Evolutionary conservation across 305 asterid genomes (phyloP), one percentile per base, ranked within the genome.

Genomic region (Fraxinus latifolia): DNA sequence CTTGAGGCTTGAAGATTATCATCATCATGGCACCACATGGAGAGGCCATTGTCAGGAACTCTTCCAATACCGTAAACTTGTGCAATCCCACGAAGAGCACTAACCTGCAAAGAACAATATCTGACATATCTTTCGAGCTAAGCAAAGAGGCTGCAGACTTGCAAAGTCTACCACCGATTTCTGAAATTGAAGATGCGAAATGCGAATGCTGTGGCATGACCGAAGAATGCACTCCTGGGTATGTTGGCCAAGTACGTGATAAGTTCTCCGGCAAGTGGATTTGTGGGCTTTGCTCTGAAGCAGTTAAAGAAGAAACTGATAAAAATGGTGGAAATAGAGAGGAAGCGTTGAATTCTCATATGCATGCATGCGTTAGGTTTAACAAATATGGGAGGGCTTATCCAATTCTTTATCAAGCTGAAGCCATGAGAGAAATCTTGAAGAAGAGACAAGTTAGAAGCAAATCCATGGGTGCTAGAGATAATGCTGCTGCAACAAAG

Each of bases 191-290:
- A 58, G 87, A 83, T 2, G 90, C 89, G 0, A 87, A 81, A 65
- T 89, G 92, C 60, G 91, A 89, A 77, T 89, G 91, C 9, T 89
- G 92, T 70, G 91, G 91, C 6, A 88, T 87, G 89, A 74, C 77
- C 0, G 92, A 89, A 36, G 92, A 88, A 33, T 89, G 85, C 87
- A 89, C 92, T 2, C 77, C 67, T 0, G 89, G 85, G 83, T 89
- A 89, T 77, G 75, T 88, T 3, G 37, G 80, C 0, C 74, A 77
- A 12, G 83, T 87, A 12, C 82, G 84, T 23, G 83, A 76, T 5
- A 81, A 83, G 79, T 86, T 79, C 77, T 77, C 9, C 0, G 92
- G 92, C 5, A 88, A 81, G 34, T 86, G 87, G 87, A 84, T 89
- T 2, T 89, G 92, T 60, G 92, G 92, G 53, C 79, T 89, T 15